A percentile compares a stretch with the other conserved stretches of the same genome.
Conservation (phyloP, 1,139 yeast genomes). For the Wickerhamiella infanticola region DNA sequence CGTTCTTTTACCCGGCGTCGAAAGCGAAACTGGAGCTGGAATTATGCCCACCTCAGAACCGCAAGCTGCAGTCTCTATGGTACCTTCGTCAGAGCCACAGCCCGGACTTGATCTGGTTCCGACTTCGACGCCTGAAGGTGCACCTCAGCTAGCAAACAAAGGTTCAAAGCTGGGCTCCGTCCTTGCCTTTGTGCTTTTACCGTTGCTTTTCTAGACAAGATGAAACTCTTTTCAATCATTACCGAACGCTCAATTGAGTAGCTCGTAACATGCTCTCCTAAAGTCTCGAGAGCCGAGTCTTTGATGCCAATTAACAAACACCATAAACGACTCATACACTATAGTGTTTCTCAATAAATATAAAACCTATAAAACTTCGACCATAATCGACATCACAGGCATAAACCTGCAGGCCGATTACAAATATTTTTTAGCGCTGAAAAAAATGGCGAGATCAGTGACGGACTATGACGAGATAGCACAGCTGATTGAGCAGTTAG, state of each 20-base stretch:
- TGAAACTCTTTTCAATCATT: too few relatives aligned
- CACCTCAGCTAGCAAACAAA: too few relatives aligned
- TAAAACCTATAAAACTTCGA: background rate
- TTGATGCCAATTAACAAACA: background rate
- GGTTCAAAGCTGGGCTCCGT: too few relatives aligned
- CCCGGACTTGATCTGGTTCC: too few relatives aligned
- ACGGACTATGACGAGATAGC: constrained; percentile 11
- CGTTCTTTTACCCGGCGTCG: too few relatives aligned
- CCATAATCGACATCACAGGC: background rate
- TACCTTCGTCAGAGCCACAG: too few relatives aligned
- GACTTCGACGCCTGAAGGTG: too few relatives aligned
- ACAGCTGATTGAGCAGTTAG: constrained; percentile 1
- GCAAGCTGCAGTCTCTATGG: too few relatives aligned
- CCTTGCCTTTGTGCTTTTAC: too few relatives aligned
- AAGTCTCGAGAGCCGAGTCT: background rate
- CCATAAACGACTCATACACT: background rate
- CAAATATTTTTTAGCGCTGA: constrained; percentile 8
- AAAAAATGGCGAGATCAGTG: constrained; percentile 6
- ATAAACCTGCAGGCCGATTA: background rate
- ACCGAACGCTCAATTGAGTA: background rate
- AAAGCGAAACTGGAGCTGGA: too few relatives aligned
- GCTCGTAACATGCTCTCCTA: background rate
- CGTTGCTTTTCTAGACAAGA: too few relatives aligned
- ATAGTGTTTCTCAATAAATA: background rate
- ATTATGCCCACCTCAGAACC: too few relatives aligned